Evolutionary conservation across 805 yeast genomes (phyloP).

Genomic region (Candida arabinofermentans): DNA sequence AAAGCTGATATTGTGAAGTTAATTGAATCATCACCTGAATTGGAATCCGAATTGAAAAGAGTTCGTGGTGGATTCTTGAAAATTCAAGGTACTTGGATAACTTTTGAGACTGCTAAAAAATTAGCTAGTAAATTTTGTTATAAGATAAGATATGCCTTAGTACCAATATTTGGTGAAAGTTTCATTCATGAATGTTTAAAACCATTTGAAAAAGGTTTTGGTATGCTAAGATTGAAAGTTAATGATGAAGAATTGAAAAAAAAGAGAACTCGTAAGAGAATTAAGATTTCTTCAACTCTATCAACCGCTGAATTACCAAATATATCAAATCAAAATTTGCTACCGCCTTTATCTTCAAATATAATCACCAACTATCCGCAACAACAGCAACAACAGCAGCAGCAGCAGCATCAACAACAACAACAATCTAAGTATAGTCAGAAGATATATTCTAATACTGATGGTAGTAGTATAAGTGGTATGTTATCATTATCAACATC

Average conservation of each 20-base stretch:
- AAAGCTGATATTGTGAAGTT: conserved; percentile 77
- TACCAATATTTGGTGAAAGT: conserved; percentile 73
- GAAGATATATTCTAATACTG: background rate
- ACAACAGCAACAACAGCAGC: background rate
- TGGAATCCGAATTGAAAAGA: conserved; percentile 60
- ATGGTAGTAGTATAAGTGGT: background rate
- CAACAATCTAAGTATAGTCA: background rate
- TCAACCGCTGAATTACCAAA: background rate
- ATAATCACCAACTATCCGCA: background rate
- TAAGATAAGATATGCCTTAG: conserved; percentile 66
- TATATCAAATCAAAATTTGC: background rate
- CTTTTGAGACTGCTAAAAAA: conserved; percentile 60
- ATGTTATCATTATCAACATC: too few species aligned
- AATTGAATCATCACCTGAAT: conserved; percentile 60
- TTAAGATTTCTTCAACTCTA: too few species aligned
- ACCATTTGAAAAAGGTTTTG: conserved; percentile 62
- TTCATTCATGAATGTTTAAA: conserved; percentile 60
- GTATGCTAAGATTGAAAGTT: conserved; percentile 47
- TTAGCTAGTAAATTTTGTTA: conserved; percentile 75
- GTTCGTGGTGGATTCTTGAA: conserved; percentile 88
- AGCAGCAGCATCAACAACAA: background rate
- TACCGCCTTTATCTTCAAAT: background rate
- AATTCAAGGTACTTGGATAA: conserved; percentile 94
- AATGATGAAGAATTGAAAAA: conserved; percentile 26
- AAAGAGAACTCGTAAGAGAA: conserved; percentile 19